Conservation (phyloP, 345 rosid genomes). For the Cardamine occulta region DNA sequence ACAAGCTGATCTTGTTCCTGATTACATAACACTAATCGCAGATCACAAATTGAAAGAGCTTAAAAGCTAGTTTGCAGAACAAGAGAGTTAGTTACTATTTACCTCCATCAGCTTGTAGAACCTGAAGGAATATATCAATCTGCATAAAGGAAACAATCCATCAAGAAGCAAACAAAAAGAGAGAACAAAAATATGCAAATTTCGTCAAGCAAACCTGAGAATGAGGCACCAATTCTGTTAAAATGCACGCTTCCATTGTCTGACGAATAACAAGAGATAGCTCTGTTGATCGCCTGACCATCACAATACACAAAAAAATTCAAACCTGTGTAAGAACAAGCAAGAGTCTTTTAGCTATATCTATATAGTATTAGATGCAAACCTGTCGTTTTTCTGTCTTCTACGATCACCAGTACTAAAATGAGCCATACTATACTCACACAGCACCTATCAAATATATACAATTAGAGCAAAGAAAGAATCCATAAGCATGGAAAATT, state of each 20-base stretch:
- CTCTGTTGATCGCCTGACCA: slow-evolving; percentile 91
- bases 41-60: not conserved
- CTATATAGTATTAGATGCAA: not conserved
- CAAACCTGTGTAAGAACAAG: slow-evolving; percentile 3
- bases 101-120: slow-evolving; percentile 99
- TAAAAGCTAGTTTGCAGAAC: not conserved
- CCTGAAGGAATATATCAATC: slow-evolving; percentile 95
- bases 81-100: slow-evolving; percentile 17
- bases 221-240: slow-evolving; percentile 82
- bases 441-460: slow-evolving; percentile 57
- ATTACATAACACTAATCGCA: slow-evolving; percentile 12
- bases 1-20: slow-evolving; percentile 96
- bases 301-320: slow-evolving; percentile 10
- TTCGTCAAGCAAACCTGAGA: slow-evolving; percentile 70
- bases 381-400: slow-evolving; percentile 91
- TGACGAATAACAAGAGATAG: slow-evolving; percentile 89
- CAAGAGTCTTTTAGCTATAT: not conserved
- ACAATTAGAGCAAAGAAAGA: not conserved
- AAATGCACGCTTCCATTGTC: slow-evolving; percentile 92
- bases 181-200: not conserved
- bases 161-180: not conserved
- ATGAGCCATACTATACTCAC: slow-evolving; percentile 97
- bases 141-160: slow-evolving; percentile 44
- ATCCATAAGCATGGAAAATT: not conserved
- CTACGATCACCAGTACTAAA: slow-evolving; percentile 94